These are phyloP conservation scores for Colletotrichum melonis DNA, from an alignment of 2,329 filamentous ascomycete species.

Conservation along the genomic window DNA sequence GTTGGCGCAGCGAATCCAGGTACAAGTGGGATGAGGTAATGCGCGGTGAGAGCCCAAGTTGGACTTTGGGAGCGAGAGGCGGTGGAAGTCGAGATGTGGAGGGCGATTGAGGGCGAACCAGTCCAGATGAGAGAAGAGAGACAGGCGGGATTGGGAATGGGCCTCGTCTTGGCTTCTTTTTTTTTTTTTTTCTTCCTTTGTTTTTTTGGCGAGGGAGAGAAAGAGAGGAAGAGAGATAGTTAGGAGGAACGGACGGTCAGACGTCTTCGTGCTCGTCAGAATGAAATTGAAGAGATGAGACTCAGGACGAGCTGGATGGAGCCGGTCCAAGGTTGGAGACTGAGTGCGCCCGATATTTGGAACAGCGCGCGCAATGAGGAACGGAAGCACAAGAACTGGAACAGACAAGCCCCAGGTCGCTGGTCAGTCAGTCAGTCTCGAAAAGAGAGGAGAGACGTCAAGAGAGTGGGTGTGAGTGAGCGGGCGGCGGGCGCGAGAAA, in stretches of 20 bases:
- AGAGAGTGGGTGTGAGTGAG: conserved; percentile 1
- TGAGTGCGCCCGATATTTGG: conserved; percentile 25
- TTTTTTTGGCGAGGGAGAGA: conserved; percentile 20
- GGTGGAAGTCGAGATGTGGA: conserved; percentile 25
- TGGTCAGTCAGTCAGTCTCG: not conserved
- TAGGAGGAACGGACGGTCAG: conserved; percentile 29
- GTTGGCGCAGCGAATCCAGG: conserved; percentile 3
- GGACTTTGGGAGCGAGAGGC: conserved; percentile 24
- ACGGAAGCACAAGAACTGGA: conserved; percentile 18
- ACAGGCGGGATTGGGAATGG: conserved; percentile 30
- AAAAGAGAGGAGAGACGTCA: not conserved
- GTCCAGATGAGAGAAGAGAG: conserved; percentile 26
- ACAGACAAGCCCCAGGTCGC: conserved; percentile 1
- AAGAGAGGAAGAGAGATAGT: conserved; percentile 9
- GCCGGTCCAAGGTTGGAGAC: conserved; percentile 30
- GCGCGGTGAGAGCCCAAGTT: conserved; percentile 22
- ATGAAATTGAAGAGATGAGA: conserved; percentile 41
- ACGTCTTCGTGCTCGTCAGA: conserved; percentile 26
- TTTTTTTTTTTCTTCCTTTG: not conserved
- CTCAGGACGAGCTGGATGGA: conserved; percentile 33
- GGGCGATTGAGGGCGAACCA: conserved; percentile 14
- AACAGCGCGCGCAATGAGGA: conserved; percentile 20
- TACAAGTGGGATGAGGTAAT: conserved; percentile 22
- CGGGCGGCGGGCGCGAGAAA: not conserved
- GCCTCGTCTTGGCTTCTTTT: conserved; percentile 24